Evolutionary conservation across 108 stramenopile genomes (phyloP).

Genomic region (Cyclotella cryptica): DNA sequence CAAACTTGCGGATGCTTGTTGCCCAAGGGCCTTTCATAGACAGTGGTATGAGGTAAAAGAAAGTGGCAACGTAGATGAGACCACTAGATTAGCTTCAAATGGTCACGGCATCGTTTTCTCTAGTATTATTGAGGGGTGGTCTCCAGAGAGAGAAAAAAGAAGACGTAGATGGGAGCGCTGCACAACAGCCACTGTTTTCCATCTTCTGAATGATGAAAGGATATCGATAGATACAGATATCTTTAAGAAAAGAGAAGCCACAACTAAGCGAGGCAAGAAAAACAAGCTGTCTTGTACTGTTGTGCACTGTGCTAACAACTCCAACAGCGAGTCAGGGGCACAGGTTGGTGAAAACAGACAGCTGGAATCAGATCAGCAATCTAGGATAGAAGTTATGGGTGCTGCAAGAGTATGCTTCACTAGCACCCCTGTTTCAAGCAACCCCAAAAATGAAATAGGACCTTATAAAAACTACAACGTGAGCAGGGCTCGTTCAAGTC

Average conservation of each 20-base stretch:
- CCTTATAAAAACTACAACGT: no score
- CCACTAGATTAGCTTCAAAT: constrained; percentile 15
- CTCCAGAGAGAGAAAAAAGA: constrained; percentile 12
- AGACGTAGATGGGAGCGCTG: constrained; percentile 51
- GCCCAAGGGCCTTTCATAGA: constrained; percentile 59
- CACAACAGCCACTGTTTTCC: not conserved
- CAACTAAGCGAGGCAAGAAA: constrained; percentile 1
- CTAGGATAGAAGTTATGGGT: no score
- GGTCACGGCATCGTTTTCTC: not conserved
- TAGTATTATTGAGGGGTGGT: constrained; percentile 22
- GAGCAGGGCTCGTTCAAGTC: no score
- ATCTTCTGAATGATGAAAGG: constrained; percentile 1
- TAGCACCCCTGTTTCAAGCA: no score
- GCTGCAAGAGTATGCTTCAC: no score
- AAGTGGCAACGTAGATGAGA: constrained; percentile 31
- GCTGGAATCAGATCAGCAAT: no score
- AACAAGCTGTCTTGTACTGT: no score
- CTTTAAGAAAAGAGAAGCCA: not conserved
- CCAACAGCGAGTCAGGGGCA: not conserved
- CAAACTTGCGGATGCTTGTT: constrained; percentile 64
- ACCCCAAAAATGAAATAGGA: no score
- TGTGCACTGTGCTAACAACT: not conserved
- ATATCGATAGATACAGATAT: not conserved
- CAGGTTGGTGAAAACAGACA: not conserved
- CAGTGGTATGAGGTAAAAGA: constrained; percentile 62